A percentile compares a stretch with the other conserved stretches of the same genome.
Evolutionary conservation across 2,329 filamentous ascomycete genomes (phyloP).

Genomic region (Alternaria sp.): DNA sequence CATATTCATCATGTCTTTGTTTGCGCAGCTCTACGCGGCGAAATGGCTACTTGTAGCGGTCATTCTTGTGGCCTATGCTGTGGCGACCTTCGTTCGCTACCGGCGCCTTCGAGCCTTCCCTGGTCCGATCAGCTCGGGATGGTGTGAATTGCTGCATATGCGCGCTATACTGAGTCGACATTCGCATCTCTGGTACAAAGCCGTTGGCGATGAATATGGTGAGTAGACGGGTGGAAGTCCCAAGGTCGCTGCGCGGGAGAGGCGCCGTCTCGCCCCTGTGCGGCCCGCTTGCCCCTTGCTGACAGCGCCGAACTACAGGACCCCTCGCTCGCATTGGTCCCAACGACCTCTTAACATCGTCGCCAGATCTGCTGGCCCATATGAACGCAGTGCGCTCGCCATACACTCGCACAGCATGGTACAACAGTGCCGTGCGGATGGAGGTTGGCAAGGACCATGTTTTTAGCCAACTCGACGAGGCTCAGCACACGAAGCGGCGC

Average conservation of each 20-base stretch:
- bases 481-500: constrained; percentile 49
- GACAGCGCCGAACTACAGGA: constrained; percentile 25
- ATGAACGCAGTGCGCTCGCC: constrained; percentile 48
- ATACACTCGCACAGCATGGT: constrained; percentile 47
- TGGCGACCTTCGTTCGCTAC: constrained; percentile 20
- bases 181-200: constrained; percentile 27
- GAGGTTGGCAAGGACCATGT: constrained; percentile 59
- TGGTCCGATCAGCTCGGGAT: constrained; percentile 31
- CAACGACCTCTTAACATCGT: constrained; percentile 56
- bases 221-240: not conserved
- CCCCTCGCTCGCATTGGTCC: constrained; percentile 54
- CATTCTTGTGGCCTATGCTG: constrained; percentile 7
- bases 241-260: not conserved
- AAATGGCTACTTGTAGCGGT: constrained; percentile 15
- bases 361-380: constrained; percentile 55
- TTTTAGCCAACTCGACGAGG: constrained; percentile 57
- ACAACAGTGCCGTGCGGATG: constrained; percentile 49
- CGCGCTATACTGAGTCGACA: constrained; percentile 18
- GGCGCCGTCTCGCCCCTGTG: not conserved
- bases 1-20: constrained; percentile 7
- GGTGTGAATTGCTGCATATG: constrained; percentile 32
- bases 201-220: constrained; percentile 35
- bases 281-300: not conserved
- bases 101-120: constrained; percentile 24
- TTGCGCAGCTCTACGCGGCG: constrained; percentile 12